phyloP scores from a whole-genome alignment of 2,329 filamentous ascomycete genomes.

The Apiospora arundinis region DNA sequence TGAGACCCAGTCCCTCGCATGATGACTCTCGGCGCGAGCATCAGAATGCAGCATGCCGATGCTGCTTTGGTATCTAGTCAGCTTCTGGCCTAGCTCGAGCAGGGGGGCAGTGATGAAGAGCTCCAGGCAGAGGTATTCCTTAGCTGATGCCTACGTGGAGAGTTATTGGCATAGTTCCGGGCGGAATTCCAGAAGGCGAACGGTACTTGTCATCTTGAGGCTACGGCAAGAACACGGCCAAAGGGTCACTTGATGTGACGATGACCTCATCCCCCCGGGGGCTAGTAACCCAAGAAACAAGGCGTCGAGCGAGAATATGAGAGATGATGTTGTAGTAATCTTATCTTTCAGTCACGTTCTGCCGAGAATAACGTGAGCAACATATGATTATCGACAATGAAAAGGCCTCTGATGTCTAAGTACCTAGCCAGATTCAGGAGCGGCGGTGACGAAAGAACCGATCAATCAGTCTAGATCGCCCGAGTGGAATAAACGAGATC shows the following conservation, averaged over 20 bases:
- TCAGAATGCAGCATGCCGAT: constrained; percentile 8
- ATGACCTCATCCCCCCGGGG: neutral
- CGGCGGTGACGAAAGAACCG: neutral
- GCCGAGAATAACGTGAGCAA: constrained; percentile 19
- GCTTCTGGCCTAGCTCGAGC: constrained; percentile 15
- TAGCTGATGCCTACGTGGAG: neutral
- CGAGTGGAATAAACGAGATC: neutral
- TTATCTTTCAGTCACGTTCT: constrained; percentile 11
- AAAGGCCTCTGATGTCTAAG: neutral
- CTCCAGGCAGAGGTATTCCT: neutral
- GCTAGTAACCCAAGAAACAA: neutral
- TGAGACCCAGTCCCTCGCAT: constrained; percentile 15
- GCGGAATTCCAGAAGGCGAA: neutral
- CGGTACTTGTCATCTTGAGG: neutral
- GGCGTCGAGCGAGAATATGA: neutral
- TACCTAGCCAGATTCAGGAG: neutral
- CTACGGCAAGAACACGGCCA: neutral
- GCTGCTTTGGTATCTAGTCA: constrained; percentile 2
- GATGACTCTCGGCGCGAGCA: neutral
- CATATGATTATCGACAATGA: constrained; percentile 13
- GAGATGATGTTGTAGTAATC: neutral
- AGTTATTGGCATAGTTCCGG: neutral
- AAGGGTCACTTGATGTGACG: neutral
- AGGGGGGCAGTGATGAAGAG: neutral
- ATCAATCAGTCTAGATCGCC: neutral